These are phyloP conservation scores for Ophiostoma novo-ulmi DNA, from an alignment of 2,329 filamentous ascomycete species.

Conservation along the genomic window DNA sequence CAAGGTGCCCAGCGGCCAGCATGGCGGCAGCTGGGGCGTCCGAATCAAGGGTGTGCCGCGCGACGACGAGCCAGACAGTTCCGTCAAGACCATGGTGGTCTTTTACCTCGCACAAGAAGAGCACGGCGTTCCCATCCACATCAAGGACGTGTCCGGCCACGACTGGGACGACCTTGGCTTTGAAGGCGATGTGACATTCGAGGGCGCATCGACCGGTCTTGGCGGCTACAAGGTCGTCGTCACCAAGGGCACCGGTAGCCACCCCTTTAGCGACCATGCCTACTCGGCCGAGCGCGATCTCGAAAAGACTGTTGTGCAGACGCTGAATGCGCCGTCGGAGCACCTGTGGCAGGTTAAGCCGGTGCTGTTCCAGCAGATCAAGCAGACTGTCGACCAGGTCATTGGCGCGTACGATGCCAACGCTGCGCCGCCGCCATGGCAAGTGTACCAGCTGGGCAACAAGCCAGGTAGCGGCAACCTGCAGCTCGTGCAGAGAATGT, in stretches of 20 bases:
- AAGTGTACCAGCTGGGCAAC: constrained; percentile 75
- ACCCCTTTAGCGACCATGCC: constrained; percentile 63
- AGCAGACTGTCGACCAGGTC: constrained; percentile 46
- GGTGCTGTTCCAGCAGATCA: constrained; percentile 50
- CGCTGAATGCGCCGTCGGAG: constrained; percentile 60
- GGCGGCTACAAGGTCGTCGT: constrained; percentile 76
- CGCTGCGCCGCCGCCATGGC: constrained; percentile 73
- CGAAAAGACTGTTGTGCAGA: constrained; percentile 70
- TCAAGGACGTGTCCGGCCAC: constrained; percentile 50
- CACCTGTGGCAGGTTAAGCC: constrained; percentile 78
- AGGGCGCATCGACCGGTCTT: constrained; percentile 64
- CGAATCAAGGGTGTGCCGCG: constrained; percentile 77
- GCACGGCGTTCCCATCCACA: constrained; percentile 53
- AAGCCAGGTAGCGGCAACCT: constrained; percentile 67
- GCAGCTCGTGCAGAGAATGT: constrained; percentile 86
- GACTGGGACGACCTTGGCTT: constrained; percentile 39
- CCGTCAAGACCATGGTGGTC: constrained; percentile 70
- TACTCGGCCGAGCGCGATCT: constrained; percentile 64
- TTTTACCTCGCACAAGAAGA: constrained; percentile 83
- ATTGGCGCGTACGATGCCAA: constrained; percentile 49
- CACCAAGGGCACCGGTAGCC: constrained; percentile 61
- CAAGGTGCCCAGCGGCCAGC: constrained; percentile 77
- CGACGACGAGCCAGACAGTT: constrained; percentile 52
- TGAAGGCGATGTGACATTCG: constrained; percentile 59
- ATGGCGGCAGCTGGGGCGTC: constrained; percentile 89